Evolutionary conservation across 2,329 filamentous ascomycete species (phyloP).

Genomic region (Beauveria brongniartii): DNA sequence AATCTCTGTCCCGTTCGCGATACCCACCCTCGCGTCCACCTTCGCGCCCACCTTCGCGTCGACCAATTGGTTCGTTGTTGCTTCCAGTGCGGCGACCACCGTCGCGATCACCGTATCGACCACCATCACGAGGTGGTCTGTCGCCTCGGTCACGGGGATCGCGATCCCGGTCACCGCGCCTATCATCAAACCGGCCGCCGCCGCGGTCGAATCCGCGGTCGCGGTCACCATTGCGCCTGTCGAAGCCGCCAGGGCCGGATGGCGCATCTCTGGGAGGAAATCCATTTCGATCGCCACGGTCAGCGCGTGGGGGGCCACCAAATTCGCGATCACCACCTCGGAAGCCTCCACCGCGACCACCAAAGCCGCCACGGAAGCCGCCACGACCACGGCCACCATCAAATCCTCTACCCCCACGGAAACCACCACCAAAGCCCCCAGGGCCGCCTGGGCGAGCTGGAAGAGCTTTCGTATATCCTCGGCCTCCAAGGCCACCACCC

Average conservation of each 20-base stretch:
- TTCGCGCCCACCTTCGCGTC: constrained; percentile 41
- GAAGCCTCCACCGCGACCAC: constrained; percentile 36
- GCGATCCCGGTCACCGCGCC: constrained; percentile 37
- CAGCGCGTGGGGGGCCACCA: constrained; percentile 20
- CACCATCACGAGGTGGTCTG: constrained; percentile 30
- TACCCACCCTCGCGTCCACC: constrained; percentile 36
- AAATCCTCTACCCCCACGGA: constrained; percentile 38
- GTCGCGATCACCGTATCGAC: constrained; percentile 36
- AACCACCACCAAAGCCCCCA: constrained; percentile 43
- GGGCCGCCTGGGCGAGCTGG: constrained; percentile 62
- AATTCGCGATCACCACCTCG: constrained; percentile 35
- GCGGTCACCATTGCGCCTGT: constrained; percentile 40
- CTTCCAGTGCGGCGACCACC: constrained; percentile 54
- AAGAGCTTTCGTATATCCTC: constrained; percentile 81
- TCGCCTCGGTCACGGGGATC: constrained; percentile 28
- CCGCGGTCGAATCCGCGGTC: constrained; percentile 36
- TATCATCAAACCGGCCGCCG: constrained; percentile 32
- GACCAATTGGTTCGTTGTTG: constrained; percentile 77
- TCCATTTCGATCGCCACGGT: constrained; percentile 35
- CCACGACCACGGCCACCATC: constrained; percentile 36
- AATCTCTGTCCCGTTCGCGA: constrained; percentile 37
- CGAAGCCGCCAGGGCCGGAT: constrained; percentile 45
- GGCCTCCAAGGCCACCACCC: constrained; percentile 84
- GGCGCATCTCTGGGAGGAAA: constrained; percentile 52
- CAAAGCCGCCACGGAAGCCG: constrained; percentile 37